A percentile compares a stretch with the other conserved stretches of the same genome.
These are phyloP conservation scores for Thelonectria discophora DNA, from an alignment of 2,329 filamentous ascomycete genomes.

Conservation along the genomic window DNA sequence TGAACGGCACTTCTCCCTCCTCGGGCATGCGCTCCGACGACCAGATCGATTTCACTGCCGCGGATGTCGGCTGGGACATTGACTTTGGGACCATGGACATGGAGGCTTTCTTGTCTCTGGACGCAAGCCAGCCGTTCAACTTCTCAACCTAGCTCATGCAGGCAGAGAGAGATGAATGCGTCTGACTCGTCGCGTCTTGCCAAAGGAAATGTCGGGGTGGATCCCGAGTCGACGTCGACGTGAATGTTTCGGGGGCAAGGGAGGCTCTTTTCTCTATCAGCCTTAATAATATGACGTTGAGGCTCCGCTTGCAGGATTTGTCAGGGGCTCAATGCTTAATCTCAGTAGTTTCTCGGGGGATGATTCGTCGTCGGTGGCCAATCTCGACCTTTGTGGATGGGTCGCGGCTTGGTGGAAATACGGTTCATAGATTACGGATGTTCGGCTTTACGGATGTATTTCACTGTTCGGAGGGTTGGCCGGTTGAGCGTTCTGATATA, in stretches of 20 bases:
- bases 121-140: slow-evolving; percentile 40
- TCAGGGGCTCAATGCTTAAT: slow-evolving; percentile 9
- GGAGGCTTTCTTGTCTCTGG: slow-evolving; percentile 46
- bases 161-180: neutral
- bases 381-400: slow-evolving; percentile 18
- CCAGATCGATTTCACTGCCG: slow-evolving; percentile 41
- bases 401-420: slow-evolving; percentile 24
- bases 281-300: slow-evolving; percentile 16
- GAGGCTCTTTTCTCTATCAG: neutral
- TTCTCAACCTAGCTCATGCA: slow-evolving; percentile 30
- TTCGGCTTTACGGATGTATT: slow-evolving; percentile 24
- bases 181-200: neutral
- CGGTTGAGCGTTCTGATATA: slow-evolving; percentile 12
- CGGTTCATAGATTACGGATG: slow-evolving; percentile 20
- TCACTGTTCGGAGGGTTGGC: neutral
- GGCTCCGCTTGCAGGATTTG: slow-evolving; percentile 8
- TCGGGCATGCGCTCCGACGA: slow-evolving; percentile 35
- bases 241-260: slow-evolving; percentile 7
- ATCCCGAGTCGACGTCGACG: slow-evolving; percentile 2
- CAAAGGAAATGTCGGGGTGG: slow-evolving; percentile 5
- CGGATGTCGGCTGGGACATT: slow-evolving; percentile 44
- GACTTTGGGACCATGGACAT: slow-evolving; percentile 47
- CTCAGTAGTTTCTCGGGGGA: neutral
- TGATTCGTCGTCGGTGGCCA: slow-evolving; percentile 16
- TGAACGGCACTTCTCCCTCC: slow-evolving; percentile 35